phyloP scores from a whole-genome alignment of 2,329 filamentous ascomycete genomes.

The Penicillium sp. region DNA sequence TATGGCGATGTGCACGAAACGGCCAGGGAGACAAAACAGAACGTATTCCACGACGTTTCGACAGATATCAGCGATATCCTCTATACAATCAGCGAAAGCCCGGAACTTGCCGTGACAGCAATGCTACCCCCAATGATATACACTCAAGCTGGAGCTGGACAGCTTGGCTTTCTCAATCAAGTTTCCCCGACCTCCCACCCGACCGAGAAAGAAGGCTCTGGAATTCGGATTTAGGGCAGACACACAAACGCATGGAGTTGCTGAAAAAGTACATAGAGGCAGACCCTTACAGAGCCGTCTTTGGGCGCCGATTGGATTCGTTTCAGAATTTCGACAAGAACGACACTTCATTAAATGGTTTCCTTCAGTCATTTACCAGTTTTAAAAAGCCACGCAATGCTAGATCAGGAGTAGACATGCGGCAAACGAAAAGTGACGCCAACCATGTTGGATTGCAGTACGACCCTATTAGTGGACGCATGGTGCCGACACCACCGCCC shows the following conservation, averaged over 20 bases:
- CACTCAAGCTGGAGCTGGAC: slow-evolving; percentile 1
- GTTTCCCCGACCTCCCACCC: slow-evolving; percentile 6
- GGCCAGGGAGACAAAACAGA: slow-evolving; percentile 11
- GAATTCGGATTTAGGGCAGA: slow-evolving; percentile 22
- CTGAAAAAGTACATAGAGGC: slow-evolving; percentile 36
- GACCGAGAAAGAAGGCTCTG: slow-evolving; percentile 16
- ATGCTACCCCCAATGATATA: slow-evolving; percentile 5
- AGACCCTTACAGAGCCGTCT: slow-evolving; percentile 43
- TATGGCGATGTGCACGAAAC: slow-evolving; percentile 15
- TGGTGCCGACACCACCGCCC: slow-evolving; percentile 28
- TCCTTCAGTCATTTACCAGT: slow-evolving; percentile 30
- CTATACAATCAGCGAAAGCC: slow-evolving; percentile 6
- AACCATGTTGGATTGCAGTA: slow-evolving; percentile 30
- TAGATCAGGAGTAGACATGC: slow-evolving; percentile 6
- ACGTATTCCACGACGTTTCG: slow-evolving; percentile 3
- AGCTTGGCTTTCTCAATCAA: slow-evolving; percentile 9
- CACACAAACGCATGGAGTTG: slow-evolving; percentile 35
- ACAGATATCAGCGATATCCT: slow-evolving; percentile 13
- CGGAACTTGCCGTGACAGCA: slow-evolving; percentile 5
- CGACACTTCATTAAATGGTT: slow-evolving; percentile 29
- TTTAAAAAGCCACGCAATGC: slow-evolving; percentile 2
- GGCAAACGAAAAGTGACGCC: not conserved
- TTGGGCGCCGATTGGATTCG: slow-evolving; percentile 36
- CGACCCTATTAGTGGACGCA: slow-evolving; percentile 45
- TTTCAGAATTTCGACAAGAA: slow-evolving; percentile 20